Conservation (phyloP, 371 early-diverging fungal species). For the Haplosporangium sp. region DNA sequence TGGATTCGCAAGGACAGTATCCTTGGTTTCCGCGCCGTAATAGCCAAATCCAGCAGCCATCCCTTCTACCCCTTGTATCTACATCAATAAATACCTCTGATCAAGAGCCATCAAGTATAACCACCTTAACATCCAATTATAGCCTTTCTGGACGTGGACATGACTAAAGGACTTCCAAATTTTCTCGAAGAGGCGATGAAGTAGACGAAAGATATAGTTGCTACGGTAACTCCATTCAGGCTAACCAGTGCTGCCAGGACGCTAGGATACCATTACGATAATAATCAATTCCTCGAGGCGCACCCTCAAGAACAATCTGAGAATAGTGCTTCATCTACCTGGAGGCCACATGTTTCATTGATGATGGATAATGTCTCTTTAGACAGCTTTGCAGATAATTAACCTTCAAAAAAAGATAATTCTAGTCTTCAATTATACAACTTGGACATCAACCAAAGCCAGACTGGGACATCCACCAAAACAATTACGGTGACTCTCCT, state of each 20-base stretch:
- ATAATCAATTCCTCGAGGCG: neutral
- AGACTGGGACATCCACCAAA: conserved; percentile 19
- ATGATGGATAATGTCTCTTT: conserved; percentile 42
- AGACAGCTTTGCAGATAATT: conserved; percentile 21
- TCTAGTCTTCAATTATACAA: neutral
- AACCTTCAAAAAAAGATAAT: neutral
- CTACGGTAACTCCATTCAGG: neutral
- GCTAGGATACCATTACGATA: conserved; percentile 7
- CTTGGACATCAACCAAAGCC: neutral
- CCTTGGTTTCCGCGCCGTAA: conserved; percentile 18
- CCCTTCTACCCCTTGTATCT: neutral
- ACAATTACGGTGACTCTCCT: conserved; percentile 25
- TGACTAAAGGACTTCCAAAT: neutral
- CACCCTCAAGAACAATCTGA: neutral
- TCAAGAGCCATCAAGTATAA: neutral
- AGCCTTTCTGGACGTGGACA: neutral
- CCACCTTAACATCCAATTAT: neutral
- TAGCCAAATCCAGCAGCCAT: conserved; percentile 6
- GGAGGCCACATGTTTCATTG: conserved; percentile 33
- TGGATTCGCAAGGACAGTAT: conserved; percentile 4
- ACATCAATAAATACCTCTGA: neutral
- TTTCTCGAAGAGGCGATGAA: neutral
- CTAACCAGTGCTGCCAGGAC: conserved; percentile 18
- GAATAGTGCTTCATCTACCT: neutral
- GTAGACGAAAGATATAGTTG: neutral